Base-by-base conservation (phyloP, 257 asterid species). In the Scutellaria minor region DNA sequence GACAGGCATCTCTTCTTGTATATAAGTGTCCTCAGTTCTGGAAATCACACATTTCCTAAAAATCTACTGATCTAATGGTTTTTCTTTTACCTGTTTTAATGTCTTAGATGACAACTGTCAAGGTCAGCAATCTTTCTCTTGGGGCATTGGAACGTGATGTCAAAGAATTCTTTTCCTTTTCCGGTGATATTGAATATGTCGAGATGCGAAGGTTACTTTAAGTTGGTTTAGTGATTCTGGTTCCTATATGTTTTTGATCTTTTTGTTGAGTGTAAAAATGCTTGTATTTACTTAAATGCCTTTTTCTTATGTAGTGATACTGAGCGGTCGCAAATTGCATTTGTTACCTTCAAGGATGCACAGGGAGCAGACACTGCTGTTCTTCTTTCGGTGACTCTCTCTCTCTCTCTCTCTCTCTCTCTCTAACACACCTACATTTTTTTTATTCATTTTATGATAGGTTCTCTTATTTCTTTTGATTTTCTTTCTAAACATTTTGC, bases 361-460 rank as follows among this genome's bases (percentile, higher is more conserved):
- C 97, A 91, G 82, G 99, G 99, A 78, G 97, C 99, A 58, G 97
- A 94, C 72, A 91, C 99, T 44, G 99, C 99, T 14, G 87, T 89
- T 76, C 99, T 94, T 84, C 97, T 94, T 78, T 91, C 97, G 85
- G 99, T 94, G 78, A 83, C 55, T 80, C 59, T 70, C 75, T 74
- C 67, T 50, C 31, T 55, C 72, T 76, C 62, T 53, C 64, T 53
- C 62, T 24, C 7, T 76, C 62, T 53, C 64, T 53, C 62, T 24
- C 7, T 18, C 18, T 18, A 18, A 18, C 18, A 18, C 18, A 18
- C 48, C 20, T 18, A 18, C 18, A 18, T 14, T 7, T 27, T 7
- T 5, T 63, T 18, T 4, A 20, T 46, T 47, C 13, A 13, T 57
- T 70, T 54, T 54, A 45, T 27, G 11, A 3, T 13, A 44, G 42